Base-by-base conservation (phyloP, 2,329 filamentous ascomycete genomes). In the Pseudogymnoascus sp. region DNA sequence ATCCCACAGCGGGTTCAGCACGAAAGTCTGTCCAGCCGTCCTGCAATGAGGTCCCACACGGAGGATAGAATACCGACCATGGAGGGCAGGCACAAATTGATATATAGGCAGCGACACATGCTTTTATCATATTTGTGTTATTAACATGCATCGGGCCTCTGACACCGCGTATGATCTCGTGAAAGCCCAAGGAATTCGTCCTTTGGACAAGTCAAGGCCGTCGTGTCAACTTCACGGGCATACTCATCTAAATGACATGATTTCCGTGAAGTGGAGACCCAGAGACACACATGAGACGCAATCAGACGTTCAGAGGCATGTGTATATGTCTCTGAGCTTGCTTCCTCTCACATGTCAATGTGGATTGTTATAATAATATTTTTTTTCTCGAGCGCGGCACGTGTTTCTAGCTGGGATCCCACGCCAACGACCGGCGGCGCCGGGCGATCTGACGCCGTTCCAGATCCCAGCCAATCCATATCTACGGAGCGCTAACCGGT, bases 241-340 rank as follows among this genome's bases (percentile, higher is more conserved):
- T 56, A n/a, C 5, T 56, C 50, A 56, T 56, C 50, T 56, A 33
- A 56, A 56, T 56, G 50, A 56, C 50, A 56, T 33, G 50, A 56
- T 56, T 56, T 56, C 50, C 29, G 29, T 56, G 29, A 8, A 56
- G 50, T 56, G 50, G 50, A 56, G 50, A 21, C 50, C 7, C 3
- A 33, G 29, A 33, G n/a, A 19, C 8, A 13, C 24, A 53, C 47
- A 53, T 16, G 14, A 53, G 29, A 11, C 33, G 16, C 29, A 56
- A 33, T 56, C 16, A 56, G 11, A 56, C 50, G 29, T 33, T 2
- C n/a, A 56, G 26, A 56, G 26, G 11, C 50, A 56, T 56, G 50
- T 56, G 50, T 56, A 33, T 16, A 33, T 56, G 29, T 56, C 16
- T 56, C 29, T 56, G 24, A 35, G 29, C 29, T 16, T 56, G 11